Evolutionary conservation across 768 basidiomycete genomes (phyloP), one percentile per base, ranked within the genome.

Genomic region (Lentinula aciculospora): DNA sequence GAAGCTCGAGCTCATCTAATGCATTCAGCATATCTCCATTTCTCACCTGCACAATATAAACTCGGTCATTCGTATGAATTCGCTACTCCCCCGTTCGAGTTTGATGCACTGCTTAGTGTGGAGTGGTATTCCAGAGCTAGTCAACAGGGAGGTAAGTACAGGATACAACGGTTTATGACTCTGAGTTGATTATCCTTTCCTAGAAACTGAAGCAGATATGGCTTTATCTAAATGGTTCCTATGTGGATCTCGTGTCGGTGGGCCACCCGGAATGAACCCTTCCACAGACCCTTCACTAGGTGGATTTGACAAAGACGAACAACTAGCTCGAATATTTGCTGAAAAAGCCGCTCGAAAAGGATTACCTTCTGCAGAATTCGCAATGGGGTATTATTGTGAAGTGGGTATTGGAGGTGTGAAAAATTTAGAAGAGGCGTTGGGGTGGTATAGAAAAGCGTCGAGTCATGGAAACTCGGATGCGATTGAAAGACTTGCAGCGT

Each of bases 191-290:
- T n/a, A n/a, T n/a, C n/a, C n/a, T n/a, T n/a, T n/a, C n/a, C n/a
- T n/a, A n/a, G 92, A 97, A 69, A 78, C 81, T 23, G 94, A 98
- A 68, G 96, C 96, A 0, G 94, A 98, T 67, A 95, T 98, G 94
- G 95, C 94, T 2, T 79, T 98, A 54, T 87, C 84, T 70, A 98
- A 97, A 72, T 98, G 96, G 95, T 98, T 97, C 76, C 73, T 98
- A 49, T 95, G 94, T 67, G 95, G 95, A 1, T 71, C 69, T 3
- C 85, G 86, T 0, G 70, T 68, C 12, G 49, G 62, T 21, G 58
- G 59, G 8, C 36, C 28, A 25, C 75, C 76, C 10, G 73, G 68
- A 1, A 3, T 4, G 40, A 37, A 3, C 4, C 23, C 23, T 36
- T 13, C 32, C 6, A 4, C 55, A 3, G 54, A 56, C 21, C 25